A percentile compares a stretch with the other conserved stretches of the same genome.
These are phyloP conservation scores for Maudiozyma turicensis DNA, from an alignment of 805 yeast species.

Conservation along the genomic window DNA sequence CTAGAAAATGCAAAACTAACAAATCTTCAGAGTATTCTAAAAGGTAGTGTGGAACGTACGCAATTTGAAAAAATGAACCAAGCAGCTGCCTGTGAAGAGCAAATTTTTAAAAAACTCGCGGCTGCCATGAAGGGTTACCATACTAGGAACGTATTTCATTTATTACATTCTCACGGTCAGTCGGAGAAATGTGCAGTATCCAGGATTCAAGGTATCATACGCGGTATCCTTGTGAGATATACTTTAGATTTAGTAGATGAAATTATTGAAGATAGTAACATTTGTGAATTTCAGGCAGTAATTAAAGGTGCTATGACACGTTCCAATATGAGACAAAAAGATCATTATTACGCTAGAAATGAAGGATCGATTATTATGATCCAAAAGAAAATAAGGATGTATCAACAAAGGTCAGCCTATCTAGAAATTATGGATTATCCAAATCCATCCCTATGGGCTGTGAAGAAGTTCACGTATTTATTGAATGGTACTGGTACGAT, in stretches of 20 bases:
- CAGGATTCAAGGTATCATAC: slow-evolving; percentile 45
- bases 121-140: slow-evolving; percentile 10
- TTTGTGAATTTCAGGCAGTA: slow-evolving; percentile 41
- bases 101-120: slow-evolving; percentile 4
- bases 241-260: slow-evolving; percentile 44
- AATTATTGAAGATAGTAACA: slow-evolving; percentile 38
- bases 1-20: not conserved
- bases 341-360: slow-evolving; percentile 45
- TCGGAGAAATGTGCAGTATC: slow-evolving; percentile 31
- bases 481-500: slow-evolving; percentile 66
- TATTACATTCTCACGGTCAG: not conserved
- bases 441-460: slow-evolving; percentile 71
- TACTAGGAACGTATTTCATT: slow-evolving; percentile 1
- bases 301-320: slow-evolving; percentile 43
- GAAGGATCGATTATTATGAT: slow-evolving; percentile 53
- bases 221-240: slow-evolving; percentile 58
- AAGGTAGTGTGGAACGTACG: not conserved
- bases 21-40: not conserved
- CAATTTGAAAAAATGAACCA: not conserved
- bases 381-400: slow-evolving; percentile 65
- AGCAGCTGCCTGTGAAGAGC: slow-evolving; percentile 10
- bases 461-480: slow-evolving; percentile 66
- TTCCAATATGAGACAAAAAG: slow-evolving; percentile 23
- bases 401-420: slow-evolving; percentile 63
- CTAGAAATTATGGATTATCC: slow-evolving; percentile 54